Base-by-base conservation (phyloP, 2,329 filamentous ascomycete genomes). In the Microdochium bolleyi region DNA sequence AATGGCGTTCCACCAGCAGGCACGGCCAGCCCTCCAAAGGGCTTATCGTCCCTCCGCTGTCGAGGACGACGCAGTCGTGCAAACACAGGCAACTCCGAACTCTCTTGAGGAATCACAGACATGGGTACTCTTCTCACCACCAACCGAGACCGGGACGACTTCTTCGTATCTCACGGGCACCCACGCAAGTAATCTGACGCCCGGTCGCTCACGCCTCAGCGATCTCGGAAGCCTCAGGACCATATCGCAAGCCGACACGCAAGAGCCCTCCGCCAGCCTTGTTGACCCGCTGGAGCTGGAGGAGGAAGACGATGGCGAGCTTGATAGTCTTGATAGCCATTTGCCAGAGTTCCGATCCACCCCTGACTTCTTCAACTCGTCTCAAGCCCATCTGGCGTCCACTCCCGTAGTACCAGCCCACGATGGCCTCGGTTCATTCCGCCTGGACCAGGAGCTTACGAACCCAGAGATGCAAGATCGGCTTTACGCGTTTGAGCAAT, bases 61-160 rank as follows among this genome's bases (percentile, higher is more conserved):
- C 51, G 66, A 66, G 21, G 70, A 72, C 16, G 71, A 75, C 34
- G 64, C 70, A 27, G 67, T 70, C 24, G 57, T 62, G 49, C 58
- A 60, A 50, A 66, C 66, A 54, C 63, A 62, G 57, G 62, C 61
- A 53, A 53, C 59, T 55, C 58, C 67, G 34, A 69, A 70, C 49
- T 62, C 64, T 46, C 72, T 83, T 55, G 83, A 88, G 56, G 87
- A 92, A 58, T 87, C 89, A 13, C 87, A 94, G 69, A 92, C 95
- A 80, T 99, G 94, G 94, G 87, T 97, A 52, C 83, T 99, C 58
- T 99, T 99, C 75, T 89, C 91, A 8, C 89, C 89, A 1, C 78
- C 79, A 9, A 84, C 84, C 57, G 79, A 77, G 54, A 73, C 76
- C 32, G 71, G 71, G 49, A 80, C 78, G 3, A 85, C 87, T 21